phyloP scores from a whole-genome alignment of 2,329 filamentous ascomycete genomes.

The Furcasterigmium furcatum region DNA sequence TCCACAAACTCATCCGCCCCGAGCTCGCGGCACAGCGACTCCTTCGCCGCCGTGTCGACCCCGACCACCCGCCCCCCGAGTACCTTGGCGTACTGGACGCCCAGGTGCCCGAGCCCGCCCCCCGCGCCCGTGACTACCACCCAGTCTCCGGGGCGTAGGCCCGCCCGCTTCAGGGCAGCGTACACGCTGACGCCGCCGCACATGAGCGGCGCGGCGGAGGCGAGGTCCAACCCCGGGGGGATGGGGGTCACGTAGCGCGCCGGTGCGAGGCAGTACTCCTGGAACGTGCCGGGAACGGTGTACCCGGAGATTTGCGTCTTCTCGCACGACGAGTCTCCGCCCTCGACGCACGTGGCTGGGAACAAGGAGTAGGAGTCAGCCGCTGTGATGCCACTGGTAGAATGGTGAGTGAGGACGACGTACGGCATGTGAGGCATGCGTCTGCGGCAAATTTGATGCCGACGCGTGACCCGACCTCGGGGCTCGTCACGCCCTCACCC shows the following conservation, averaged over 20 bases:
- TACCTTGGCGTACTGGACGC: constrained; percentile 22
- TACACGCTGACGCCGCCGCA: constrained; percentile 66
- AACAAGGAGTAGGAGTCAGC: no score
- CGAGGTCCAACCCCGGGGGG: constrained; percentile 27
- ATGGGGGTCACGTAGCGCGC: constrained; percentile 40
- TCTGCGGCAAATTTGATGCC: constrained; percentile 17
- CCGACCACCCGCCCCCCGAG: constrained; percentile 23
- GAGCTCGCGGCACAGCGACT: constrained; percentile 15
- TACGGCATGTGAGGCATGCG: constrained; percentile 16
- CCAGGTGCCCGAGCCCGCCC: constrained; percentile 23
- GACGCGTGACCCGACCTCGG: constrained; percentile 12
- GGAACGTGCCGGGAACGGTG: constrained; percentile 19
- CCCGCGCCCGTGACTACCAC: constrained; percentile 23
- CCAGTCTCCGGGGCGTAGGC: constrained; percentile 18
- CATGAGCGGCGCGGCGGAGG: constrained; percentile 55
- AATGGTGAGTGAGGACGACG: no score
- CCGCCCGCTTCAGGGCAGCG: constrained; percentile 42
- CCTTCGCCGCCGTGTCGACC: constrained; percentile 20
- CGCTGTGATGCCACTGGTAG: no score
- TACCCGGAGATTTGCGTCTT: constrained; percentile 19
- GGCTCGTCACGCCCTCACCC: constrained; percentile 9
- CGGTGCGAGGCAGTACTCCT: constrained; percentile 15
- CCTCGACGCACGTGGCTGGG: constrained; percentile 14
- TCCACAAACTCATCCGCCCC: constrained; percentile 22
- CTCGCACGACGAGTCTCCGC: constrained; percentile 15